These are phyloP conservation scores for Gautieria morchelliformis DNA, from an alignment of 768 basidiomycete genomes.

Conservation along the genomic window DNA sequence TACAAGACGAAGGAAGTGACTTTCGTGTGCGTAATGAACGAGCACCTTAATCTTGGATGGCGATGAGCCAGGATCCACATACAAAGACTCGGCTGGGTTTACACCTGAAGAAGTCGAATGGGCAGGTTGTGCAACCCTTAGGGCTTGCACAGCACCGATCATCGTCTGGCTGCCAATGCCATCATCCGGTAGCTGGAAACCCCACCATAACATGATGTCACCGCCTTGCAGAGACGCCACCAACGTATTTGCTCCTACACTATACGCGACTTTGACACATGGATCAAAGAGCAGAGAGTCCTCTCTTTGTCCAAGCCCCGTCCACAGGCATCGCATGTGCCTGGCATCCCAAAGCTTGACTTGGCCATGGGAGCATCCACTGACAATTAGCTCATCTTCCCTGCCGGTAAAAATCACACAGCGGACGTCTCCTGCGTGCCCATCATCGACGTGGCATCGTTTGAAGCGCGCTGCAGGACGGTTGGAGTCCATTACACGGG, in stretches of 20 bases:
- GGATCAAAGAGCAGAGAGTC: conserved; percentile 34
- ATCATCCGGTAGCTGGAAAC: conserved; percentile 21
- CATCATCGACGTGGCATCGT: conserved; percentile 43
- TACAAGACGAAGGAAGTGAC: conserved; percentile 42
- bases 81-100: conserved; percentile 14
- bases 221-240: conserved; percentile 49
- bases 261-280: conserved; percentile 33
- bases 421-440: conserved; percentile 52
- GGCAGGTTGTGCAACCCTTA: neutral
- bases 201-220: conserved; percentile 45
- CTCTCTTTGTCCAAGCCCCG: conserved; percentile 31
- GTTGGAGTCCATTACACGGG: conserved; percentile 46
- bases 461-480: conserved; percentile 37
- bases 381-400: conserved; percentile 25
- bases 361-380: conserved; percentile 26
- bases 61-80: conserved; percentile 7
- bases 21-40: conserved; percentile 38
- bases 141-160: neutral
- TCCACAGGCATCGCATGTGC: conserved; percentile 51
- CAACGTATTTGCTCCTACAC: conserved; percentile 31
- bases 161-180: neutral
- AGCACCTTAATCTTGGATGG: conserved; percentile 29
- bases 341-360: conserved; percentile 63
- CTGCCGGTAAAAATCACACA: conserved; percentile 49
- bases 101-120: conserved; percentile 4